Evolutionary conservation across 2,329 filamentous ascomycete species (phyloP).

Genomic region (Elsinoe perseae): DNA sequence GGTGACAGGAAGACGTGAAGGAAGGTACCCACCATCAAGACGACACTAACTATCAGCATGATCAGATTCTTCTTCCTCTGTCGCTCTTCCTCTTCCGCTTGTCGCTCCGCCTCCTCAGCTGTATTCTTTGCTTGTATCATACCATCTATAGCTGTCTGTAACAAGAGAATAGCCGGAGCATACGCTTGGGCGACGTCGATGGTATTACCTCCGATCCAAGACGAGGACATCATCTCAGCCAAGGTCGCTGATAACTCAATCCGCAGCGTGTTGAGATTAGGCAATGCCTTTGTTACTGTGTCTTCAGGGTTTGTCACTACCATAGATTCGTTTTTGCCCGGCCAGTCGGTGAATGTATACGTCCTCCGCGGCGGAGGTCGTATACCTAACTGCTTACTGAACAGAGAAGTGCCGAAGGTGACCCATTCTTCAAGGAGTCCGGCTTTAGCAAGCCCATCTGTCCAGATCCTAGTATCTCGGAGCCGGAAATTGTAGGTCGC

Average conservation of each 20-base stretch:
- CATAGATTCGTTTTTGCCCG: conserved; percentile 7
- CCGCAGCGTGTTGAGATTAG: conserved; percentile 15
- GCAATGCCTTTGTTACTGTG: conserved; percentile 14
- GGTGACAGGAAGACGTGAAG: conserved; percentile 8
- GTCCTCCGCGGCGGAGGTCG: not conserved
- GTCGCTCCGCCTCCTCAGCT: conserved; percentile 13
- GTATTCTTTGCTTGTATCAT: conserved; percentile 18
- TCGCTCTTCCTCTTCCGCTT: conserved; percentile 16
- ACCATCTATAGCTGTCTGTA: conserved; percentile 17
- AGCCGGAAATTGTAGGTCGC: not conserved
- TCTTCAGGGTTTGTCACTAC: conserved; percentile 15
- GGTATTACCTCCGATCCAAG: conserved; percentile 10
- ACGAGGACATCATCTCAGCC: conserved; percentile 13
- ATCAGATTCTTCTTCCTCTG: conserved; percentile 17
- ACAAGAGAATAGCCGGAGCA: conserved; percentile 16
- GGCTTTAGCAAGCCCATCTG: not conserved
- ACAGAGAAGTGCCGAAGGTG: not conserved
- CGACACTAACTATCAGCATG: conserved; percentile 17
- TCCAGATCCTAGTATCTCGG: not conserved
- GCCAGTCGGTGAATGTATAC: conserved; percentile 9
- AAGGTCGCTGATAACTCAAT: conserved; percentile 14
- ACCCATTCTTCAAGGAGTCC: conserved; percentile 15
- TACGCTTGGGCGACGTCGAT: conserved; percentile 16
- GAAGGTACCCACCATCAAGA: conserved; percentile 14
- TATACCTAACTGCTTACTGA: not conserved